Evolutionary conservation across 257 asterid species (phyloP).

Genomic region (Solanum pimpinellifolium): DNA sequence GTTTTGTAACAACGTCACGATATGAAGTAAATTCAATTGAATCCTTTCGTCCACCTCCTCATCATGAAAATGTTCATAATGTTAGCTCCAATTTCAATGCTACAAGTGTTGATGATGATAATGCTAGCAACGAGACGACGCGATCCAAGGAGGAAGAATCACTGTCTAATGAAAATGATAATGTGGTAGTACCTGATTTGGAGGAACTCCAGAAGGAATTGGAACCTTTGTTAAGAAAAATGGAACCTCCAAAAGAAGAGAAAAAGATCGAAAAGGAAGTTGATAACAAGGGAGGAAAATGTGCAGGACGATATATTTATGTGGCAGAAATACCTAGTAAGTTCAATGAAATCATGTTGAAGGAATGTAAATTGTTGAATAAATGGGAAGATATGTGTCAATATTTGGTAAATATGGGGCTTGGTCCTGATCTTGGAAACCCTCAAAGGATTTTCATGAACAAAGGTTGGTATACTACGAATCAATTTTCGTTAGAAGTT

Average conservation of each 20-base stretch:
- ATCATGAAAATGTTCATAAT: not conserved
- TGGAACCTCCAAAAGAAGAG: not conserved
- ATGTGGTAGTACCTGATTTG: slow-evolving; percentile 4
- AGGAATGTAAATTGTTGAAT: slow-evolving; percentile 37
- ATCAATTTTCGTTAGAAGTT: slow-evolving; percentile 66
- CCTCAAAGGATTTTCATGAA: slow-evolving; percentile 32
- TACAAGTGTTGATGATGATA: not conserved
- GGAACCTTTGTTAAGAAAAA: slow-evolving; percentile 14
- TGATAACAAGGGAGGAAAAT: not conserved
- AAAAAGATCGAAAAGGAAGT: not conserved
- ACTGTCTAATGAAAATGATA: not conserved
- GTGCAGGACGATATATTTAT: slow-evolving; percentile 50
- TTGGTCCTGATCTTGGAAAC: slow-evolving; percentile 51
- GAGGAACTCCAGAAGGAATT: slow-evolving; percentile 23
- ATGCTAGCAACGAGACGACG: not conserved
- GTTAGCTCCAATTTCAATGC: not conserved
- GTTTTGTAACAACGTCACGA: slow-evolving; percentile 10
- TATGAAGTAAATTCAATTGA: slow-evolving; percentile 2
- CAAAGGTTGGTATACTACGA: slow-evolving; percentile 61
- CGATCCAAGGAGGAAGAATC: not conserved
- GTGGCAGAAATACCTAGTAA: slow-evolving; percentile 46
- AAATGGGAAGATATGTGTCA: slow-evolving; percentile 72
- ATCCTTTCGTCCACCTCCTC: not conserved
- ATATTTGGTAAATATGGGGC: slow-evolving; percentile 49
- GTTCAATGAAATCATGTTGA: slow-evolving; percentile 41